phyloP scores from a whole-genome alignment of 1,139 yeast genomes.

The Suhomyces kunorum region DNA sequence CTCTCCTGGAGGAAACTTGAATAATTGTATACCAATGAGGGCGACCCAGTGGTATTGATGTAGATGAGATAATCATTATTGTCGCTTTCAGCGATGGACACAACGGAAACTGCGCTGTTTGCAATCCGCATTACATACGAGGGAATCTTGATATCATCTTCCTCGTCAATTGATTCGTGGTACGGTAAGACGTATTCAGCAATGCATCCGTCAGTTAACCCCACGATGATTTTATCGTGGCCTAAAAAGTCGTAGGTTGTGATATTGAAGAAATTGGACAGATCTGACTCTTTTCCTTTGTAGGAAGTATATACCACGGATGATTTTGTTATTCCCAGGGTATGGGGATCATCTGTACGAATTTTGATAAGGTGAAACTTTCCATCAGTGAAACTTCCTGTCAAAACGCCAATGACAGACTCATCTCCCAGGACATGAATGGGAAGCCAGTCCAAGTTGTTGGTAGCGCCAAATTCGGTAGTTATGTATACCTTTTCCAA shows the following conservation, averaged over 20 bases:
- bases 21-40: conserved; percentile 43
- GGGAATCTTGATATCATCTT: conserved; percentile 34
- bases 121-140: conserved; percentile 51
- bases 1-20: conserved; percentile 39
- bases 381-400: conserved; percentile 67
- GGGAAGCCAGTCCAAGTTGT: conserved; percentile 56
- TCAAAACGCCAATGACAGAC: conserved; percentile 44
- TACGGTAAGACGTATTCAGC: conserved; percentile 58
- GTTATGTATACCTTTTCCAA: conserved; percentile 40
- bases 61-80: conserved; percentile 36
- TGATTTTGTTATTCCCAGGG: conserved; percentile 28
- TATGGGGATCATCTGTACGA: conserved; percentile 17
- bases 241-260: conserved; percentile 60
- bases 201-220: conserved; percentile 64
- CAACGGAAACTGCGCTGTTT: conserved; percentile 50
- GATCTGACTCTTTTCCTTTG: neutral
- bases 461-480: conserved; percentile 52
- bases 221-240: conserved; percentile 53
- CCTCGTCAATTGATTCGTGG: conserved; percentile 16
- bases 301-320: conserved; percentile 27
- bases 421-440: conserved; percentile 22
- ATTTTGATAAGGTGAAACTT: conserved; percentile 54
- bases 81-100: conserved; percentile 38
- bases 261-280: conserved; percentile 9
- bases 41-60: conserved; percentile 53